Evolutionary conservation across 202 grass and related monocot species (phyloP).

Genomic region (Hordeum pubiflorum): DNA sequence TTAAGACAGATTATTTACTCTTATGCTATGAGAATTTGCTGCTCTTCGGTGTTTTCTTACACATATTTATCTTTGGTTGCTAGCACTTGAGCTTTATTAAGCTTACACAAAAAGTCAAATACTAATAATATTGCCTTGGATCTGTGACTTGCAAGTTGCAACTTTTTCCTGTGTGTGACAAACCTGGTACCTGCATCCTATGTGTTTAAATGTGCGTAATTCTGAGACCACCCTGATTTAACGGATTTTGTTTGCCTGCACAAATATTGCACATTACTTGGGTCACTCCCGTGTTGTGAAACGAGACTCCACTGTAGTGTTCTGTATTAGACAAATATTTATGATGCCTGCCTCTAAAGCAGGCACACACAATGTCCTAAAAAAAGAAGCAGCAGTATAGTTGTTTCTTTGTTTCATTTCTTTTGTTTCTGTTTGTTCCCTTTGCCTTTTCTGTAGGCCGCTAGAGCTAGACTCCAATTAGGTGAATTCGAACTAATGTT

Average conservation of each 20-base stretch:
- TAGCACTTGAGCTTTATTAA: background rate
- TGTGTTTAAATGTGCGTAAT: slow-evolving; percentile 14
- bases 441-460: no score
- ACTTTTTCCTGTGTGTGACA: no score
- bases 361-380: no score
- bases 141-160: no score
- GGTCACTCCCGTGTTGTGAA: background rate
- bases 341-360: no score
- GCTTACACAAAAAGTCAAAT: background rate
- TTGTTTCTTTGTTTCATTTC: no score
- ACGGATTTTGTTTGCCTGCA: slow-evolving; percentile 35
- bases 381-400: no score
- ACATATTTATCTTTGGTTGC: background rate
- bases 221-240: slow-evolving; percentile 24
- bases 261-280: slow-evolving; percentile 30
- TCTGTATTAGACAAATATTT: background rate
- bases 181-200: no score
- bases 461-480: no score
- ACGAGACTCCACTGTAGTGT: slow-evolving; percentile 28
- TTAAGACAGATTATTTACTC: background rate
- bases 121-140: no score
- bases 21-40: background rate
- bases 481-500: background rate
- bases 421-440: no score
- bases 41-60: background rate